phyloP scores from a whole-genome alignment of 129 eudicot species.

The carrot (Daucus carota) region DH1_v3.0 NC_030389.2:5234501-5235000 shows the following conservation, averaged over 20 bases:
- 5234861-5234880: constrained; percentile 90
- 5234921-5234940: constrained; percentile 77
- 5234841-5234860: constrained; percentile 94
- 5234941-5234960: constrained; percentile 86
- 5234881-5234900: constrained; percentile 79
- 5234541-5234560: too few species aligned
- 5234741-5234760: background rate
- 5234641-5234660: background rate
- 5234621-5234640: background rate
- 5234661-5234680: background rate
- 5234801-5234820: background rate
- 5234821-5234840: constrained; percentile 36
- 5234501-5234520: background rate
- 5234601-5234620: background rate
- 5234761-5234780: background rate
- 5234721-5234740: background rate
- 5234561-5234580: too few species aligned
- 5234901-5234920: constrained; percentile 89
- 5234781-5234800: background rate
- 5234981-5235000: constrained; percentile 96
- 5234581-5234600: background rate
- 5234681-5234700: background rate
- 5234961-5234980: constrained; percentile 97
- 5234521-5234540: background rate
- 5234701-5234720: background rate